Evolutionary conservation across 768 basidiomycete genomes (phyloP).

Genomic region (Tylopilus subfusipes): DNA sequence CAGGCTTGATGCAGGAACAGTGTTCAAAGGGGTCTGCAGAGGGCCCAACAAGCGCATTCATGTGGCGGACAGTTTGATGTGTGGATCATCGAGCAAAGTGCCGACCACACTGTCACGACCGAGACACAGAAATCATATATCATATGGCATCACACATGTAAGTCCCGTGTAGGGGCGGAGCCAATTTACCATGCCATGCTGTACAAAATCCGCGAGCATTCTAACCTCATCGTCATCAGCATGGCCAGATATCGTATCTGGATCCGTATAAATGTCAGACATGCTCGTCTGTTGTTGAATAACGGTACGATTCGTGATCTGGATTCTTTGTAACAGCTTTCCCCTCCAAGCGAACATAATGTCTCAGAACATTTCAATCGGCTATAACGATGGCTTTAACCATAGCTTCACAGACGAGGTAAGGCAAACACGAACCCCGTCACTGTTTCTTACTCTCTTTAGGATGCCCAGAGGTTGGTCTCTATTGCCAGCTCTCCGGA

Average conservation of each 20-base stretch:
- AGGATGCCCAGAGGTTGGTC: conserved; percentile 26
- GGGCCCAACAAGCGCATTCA: neutral
- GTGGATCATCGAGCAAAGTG: neutral
- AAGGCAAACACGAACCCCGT: neutral
- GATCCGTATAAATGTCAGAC: conserved; percentile 20
- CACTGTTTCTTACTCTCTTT: conserved; percentile 6
- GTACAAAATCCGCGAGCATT: conserved; percentile 8
- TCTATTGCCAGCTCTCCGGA: conserved; percentile 29
- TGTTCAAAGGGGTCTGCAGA: too few relatives aligned
- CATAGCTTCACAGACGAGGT: conserved; percentile 32
- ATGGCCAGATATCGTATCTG: neutral
- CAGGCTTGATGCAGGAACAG: neutral
- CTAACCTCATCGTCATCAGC: neutral
- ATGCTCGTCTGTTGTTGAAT: neutral
- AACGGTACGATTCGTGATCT: neutral
- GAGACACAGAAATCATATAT: conserved; percentile 6
- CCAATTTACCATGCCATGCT: conserved; percentile 27
- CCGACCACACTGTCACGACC: conserved; percentile 11
- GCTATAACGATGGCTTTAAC: conserved; percentile 24
- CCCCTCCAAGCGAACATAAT: conserved; percentile 8
- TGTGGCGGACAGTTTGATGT: conserved; percentile 10
- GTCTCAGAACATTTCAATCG: conserved; percentile 15
- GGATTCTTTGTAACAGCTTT: neutral
- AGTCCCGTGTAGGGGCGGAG: conserved; percentile 5
- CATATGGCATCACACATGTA: conserved; percentile 17